Base-by-base conservation (phyloP, 495 filamentous ascomycete species). In the Penicillium crystallinum region DNA sequence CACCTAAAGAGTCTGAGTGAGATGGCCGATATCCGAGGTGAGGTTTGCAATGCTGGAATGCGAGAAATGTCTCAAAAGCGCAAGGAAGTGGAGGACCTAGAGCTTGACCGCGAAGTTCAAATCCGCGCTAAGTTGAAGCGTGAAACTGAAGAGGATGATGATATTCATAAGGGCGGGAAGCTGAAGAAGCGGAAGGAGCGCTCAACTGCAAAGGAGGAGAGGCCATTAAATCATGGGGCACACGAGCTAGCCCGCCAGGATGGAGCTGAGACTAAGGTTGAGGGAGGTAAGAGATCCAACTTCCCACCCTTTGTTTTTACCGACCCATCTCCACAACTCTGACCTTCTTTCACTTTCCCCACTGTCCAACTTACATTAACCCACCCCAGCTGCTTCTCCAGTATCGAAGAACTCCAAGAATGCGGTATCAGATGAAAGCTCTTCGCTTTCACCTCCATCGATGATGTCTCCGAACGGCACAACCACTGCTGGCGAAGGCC, bases 41-140 rank as follows among this genome's bases (percentile, higher is more conserved):
- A 73, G 15, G 69, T 77, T 36, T 89, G 84, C 67, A 86, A 91
- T 65, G 78, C 77, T 10, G 87, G 83, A 19, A 90, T 91, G 81
- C 76, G 87, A 30, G 77, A 86, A 49, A 73, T 90, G 46, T 81
- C 81, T 7, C 73, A 80, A 48, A 80, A 75, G 56, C 78, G 84
- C 33, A 87, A 87, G 59, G 75, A 80, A 17, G 68, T 72, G n/a
- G 75, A 87, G 44, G 77, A 83, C 9, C 61, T 67, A 2, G 77
- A 80, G 23, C 64, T 72, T 40, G 66, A 70, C 35, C 57, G 70
- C 4, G 75, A 80, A 27, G 61, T 62, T 6, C 68, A 68, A 47
- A 68, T 70, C n/a, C 73, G 70, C 51, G 58, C 67, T 42, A 78
- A 71, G 52, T 63, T 78, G 64, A 80, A 80, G 55, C 69, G 72